Conservation (phyloP, 108 stramenopile genomes). For the Cyclotella cryptica region DNA sequence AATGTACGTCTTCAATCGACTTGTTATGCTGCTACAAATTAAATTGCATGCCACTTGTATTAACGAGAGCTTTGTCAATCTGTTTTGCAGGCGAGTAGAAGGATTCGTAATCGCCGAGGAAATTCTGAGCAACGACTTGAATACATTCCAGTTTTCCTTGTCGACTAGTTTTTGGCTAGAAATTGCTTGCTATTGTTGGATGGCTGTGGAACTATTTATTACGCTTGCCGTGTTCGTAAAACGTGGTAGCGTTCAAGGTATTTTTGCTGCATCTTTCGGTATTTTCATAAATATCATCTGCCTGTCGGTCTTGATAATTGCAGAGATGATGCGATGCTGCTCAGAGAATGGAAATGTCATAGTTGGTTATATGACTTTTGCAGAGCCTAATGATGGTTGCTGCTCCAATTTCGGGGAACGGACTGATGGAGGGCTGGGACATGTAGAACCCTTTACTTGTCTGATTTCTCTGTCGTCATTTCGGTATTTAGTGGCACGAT, state of each 20-base stretch:
- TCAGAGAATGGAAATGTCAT: slow-evolving; percentile 3
- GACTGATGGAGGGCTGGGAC: slow-evolving; percentile 74
- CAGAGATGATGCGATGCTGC: slow-evolving; percentile 78
- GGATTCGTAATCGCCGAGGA: slow-evolving; percentile 32
- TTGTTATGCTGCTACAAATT: too few species aligned
- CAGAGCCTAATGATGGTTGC: not conserved
- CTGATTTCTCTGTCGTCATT: slow-evolving; percentile 56
- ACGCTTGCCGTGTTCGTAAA: slow-evolving; percentile 24
- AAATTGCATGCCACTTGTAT: too few species aligned
- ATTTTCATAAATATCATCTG: slow-evolving; percentile 57
- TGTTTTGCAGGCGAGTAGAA: slow-evolving; percentile 45
- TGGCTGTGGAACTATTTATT: slow-evolving; percentile 52
- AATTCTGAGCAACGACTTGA: slow-evolving; percentile 22
- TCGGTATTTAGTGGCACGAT: too few species aligned
- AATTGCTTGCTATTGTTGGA: slow-evolving; percentile 45
- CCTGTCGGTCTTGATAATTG: slow-evolving; percentile 58
- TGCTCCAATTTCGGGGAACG: slow-evolving; percentile 71
- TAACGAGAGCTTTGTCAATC: not conserved
- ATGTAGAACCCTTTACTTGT: slow-evolving; percentile 76
- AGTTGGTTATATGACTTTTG: not conserved
- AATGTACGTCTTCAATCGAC: too few species aligned
- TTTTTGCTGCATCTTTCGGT: slow-evolving; percentile 56
- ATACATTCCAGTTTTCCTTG: slow-evolving; percentile 22
- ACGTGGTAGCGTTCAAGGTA: not conserved
- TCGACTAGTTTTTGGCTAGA: slow-evolving; percentile 65